A percentile compares a stretch with the other conserved stretches of the same genome.
Evolutionary conservation across 2,329 filamentous ascomycete genomes (phyloP).

Genomic region (Curvularia spicifera): DNA sequence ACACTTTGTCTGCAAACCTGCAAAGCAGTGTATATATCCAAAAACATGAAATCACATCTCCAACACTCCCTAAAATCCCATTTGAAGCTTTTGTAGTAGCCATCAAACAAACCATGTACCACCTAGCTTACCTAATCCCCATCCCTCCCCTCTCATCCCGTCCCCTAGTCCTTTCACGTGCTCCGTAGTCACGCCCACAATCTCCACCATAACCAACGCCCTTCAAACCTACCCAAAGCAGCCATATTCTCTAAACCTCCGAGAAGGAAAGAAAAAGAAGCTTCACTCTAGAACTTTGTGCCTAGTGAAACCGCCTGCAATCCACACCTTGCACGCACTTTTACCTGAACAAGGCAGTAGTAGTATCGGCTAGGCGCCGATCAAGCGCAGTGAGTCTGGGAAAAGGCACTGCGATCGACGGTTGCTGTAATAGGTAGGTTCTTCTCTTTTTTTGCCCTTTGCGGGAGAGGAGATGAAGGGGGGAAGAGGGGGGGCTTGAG

Average conservation of each 20-base stretch:
- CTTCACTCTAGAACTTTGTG: neutral
- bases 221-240: neutral
- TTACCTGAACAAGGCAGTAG: neutral
- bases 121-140: neutral
- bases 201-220: neutral
- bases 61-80: neutral
- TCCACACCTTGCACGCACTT: neutral
- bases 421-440: neutral
- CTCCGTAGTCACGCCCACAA: neutral
- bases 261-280: neutral
- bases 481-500: neutral
- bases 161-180: neutral
- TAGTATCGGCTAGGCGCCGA: neutral
- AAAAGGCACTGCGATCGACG: neutral
- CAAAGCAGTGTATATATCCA: neutral
- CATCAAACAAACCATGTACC: neutral
- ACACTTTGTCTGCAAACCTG: neutral
- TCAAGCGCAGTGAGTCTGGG: neutral
- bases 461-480: neutral
- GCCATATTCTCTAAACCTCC: neutral
- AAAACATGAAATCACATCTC: neutral
- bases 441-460: neutral
- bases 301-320: neutral
- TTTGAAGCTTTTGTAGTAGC: neutral
- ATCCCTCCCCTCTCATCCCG: neutral